Conservation (phyloP, 768 basidiomycete genomes). For the Hygrocybe punicea region DNA sequence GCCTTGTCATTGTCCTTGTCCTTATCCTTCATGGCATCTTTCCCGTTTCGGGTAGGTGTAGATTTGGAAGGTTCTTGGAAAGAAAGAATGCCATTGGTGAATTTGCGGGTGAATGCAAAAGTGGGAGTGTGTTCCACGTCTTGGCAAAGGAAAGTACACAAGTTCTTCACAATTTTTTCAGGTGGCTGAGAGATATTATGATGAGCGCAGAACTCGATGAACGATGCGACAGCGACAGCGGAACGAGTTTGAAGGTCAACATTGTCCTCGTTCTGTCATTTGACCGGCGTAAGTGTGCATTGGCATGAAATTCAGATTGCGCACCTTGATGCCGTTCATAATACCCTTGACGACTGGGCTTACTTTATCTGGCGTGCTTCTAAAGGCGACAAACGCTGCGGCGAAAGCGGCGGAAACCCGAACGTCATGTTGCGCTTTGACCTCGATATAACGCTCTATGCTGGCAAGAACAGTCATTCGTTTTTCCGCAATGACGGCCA, state of each 20-base stretch:
- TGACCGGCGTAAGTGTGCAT: conserved; percentile 3
- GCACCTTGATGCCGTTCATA: conserved; percentile 95
- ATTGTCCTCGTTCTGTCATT: conserved; percentile 77
- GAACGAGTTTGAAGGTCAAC: conserved; percentile 83
- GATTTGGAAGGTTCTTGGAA: conserved; percentile 48
- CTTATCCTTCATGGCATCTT: conserved; percentile 38
- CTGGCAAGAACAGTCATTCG: conserved; percentile 61
- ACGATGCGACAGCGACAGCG: conserved; percentile 79
- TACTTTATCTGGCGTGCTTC: conserved; percentile 85
- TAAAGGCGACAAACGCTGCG: conserved; percentile 84
- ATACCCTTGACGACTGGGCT: conserved; percentile 95
- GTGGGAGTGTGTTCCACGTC: conserved; percentile 88
- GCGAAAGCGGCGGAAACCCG: conserved; percentile 89
- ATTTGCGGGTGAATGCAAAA: conserved; percentile 64
- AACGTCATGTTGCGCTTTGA: conserved; percentile 81
- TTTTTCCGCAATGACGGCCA: conserved; percentile 72
- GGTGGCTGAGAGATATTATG: conserved; percentile 78
- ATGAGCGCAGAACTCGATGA: conserved; percentile 79
- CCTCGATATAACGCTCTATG: conserved; percentile 76
- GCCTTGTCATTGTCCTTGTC: conserved; percentile 37
- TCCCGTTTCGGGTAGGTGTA: conserved; percentile 27
- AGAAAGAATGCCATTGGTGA: conserved; percentile 72
- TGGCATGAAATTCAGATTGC: conserved; percentile 16
- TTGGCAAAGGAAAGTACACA: conserved; percentile 94
- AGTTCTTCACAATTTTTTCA: conserved; percentile 95